phyloP scores from a whole-genome alignment of 345 rosid genomes.

The Linum lewisii region DNA sequence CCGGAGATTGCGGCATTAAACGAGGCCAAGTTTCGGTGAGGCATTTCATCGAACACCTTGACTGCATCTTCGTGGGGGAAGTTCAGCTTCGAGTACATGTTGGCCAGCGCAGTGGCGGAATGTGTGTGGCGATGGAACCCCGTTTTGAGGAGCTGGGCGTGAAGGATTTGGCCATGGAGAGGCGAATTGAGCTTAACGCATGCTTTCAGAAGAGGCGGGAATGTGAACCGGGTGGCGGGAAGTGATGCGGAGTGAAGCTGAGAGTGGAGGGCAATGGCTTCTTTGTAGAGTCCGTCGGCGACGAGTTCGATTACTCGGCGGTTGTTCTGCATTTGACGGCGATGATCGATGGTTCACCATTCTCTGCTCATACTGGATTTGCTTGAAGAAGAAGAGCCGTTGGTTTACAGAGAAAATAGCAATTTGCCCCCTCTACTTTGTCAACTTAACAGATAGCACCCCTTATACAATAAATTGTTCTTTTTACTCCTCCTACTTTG shows the following conservation, averaged over 20 bases:
- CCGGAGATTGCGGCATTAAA: conserved; percentile 47
- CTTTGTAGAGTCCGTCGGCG: conserved; percentile 24
- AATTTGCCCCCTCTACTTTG: no score
- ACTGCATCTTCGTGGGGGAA: conserved; percentile 19
- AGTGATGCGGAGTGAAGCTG: conserved; percentile 24
- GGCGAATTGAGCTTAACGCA: conserved; percentile 41
- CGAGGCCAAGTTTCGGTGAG: conserved; percentile 28
- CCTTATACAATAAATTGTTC: no score
- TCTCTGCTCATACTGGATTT: no score
- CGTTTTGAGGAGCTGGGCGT: conserved; percentile 36
- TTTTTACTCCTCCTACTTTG: no score
- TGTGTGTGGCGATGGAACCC: conserved; percentile 33
- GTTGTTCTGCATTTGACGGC: background rate
- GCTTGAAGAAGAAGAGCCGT: no score
- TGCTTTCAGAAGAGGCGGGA: conserved; percentile 61
- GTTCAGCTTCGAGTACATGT: conserved; percentile 38
- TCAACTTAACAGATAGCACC: no score
- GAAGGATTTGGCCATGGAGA: conserved; percentile 38
- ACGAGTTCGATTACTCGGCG: conserved; percentile 29
- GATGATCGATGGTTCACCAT: no score
- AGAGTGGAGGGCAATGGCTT: conserved; percentile 19
- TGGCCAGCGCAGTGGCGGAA: conserved; percentile 35
- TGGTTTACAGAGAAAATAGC: no score
- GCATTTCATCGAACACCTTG: conserved; percentile 36
- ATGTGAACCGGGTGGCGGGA: conserved; percentile 39